Conservation (phyloP, 345 rosid genomes). For the Boechera divaricarpa region DNA sequence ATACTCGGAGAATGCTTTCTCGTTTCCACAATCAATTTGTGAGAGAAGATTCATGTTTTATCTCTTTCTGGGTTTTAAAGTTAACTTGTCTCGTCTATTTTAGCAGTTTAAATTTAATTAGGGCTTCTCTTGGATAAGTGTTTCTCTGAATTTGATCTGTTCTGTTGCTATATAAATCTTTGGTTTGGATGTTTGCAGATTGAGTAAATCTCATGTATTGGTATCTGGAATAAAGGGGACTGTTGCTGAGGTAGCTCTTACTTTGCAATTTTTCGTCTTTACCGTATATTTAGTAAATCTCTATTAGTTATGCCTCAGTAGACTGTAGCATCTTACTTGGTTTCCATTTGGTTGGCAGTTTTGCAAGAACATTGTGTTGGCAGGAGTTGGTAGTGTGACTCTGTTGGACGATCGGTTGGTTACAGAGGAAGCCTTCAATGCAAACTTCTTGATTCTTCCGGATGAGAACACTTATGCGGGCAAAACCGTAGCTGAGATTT, state of each 20-base stretch:
- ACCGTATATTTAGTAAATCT: background rate
- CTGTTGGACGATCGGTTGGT: slow-evolving; percentile 74
- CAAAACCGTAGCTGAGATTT: slow-evolving; percentile 84
- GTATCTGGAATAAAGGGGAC: slow-evolving; percentile 39
- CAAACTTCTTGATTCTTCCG: slow-evolving; percentile 80
- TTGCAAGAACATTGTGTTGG: slow-evolving; percentile 96
- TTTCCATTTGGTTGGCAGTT: slow-evolving; percentile 54
- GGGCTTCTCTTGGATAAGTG: background rate
- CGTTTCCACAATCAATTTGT: too few relatives aligned
- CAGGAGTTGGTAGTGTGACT: slow-evolving; percentile 94
- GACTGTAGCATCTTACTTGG: slow-evolving; percentile 19
- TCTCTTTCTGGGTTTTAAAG: background rate
- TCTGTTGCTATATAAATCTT: background rate
- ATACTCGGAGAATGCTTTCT: too few relatives aligned
- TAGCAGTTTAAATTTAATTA: background rate
- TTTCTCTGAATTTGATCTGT: too few relatives aligned
- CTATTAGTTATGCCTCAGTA: background rate
- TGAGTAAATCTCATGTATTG: slow-evolving; percentile 38
- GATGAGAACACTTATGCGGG: slow-evolving; percentile 60
- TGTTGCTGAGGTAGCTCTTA: slow-evolving; percentile 35
- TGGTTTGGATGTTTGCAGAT: slow-evolving; percentile 20
- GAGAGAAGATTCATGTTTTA: too few relatives aligned
- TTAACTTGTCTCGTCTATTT: background rate
- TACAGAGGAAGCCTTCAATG: slow-evolving; percentile 59
- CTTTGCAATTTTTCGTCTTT: background rate